Evolutionary conservation across 345 rosid species (phyloP).

Genomic region (Mangifera indica): DNA sequence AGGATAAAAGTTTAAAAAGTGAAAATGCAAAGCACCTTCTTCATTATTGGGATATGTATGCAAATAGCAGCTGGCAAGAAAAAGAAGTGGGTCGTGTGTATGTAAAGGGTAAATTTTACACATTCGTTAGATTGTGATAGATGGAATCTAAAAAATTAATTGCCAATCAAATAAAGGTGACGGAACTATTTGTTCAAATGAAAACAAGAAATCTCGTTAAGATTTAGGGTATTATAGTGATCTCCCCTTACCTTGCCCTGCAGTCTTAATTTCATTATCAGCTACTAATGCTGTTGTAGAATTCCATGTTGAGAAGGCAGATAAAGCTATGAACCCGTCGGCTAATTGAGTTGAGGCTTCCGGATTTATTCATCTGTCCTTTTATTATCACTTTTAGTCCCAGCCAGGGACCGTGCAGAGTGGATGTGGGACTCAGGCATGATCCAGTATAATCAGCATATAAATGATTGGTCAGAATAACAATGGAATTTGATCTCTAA

Average conservation of each 20-base stretch:
- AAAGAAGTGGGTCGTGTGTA: neutral
- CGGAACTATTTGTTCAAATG: slow-evolving; percentile 2
- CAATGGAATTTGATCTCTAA: too few relatives aligned
- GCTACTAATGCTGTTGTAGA: too few relatives aligned
- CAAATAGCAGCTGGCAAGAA: neutral
- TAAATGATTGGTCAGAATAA: too few relatives aligned
- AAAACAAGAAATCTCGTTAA: neutral
- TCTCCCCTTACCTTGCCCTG: neutral
- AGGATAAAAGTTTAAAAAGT: neutral
- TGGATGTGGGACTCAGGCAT: too few relatives aligned
- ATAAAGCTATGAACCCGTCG: too few relatives aligned
- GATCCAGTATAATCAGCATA: too few relatives aligned
- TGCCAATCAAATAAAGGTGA: neutral
- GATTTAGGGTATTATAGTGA: neutral
- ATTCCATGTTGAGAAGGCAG: too few relatives aligned
- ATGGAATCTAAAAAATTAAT: neutral
- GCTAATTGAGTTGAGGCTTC: too few relatives aligned
- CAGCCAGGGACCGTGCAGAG: too few relatives aligned
- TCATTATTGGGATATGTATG: neutral
- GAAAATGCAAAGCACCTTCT: neutral
- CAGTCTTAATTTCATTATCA: too few relatives aligned
- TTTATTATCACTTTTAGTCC: too few relatives aligned
- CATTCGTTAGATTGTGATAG: neutral
- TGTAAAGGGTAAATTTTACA: neutral
- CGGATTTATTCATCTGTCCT: neutral